Conservation (phyloP, 768 basidiomycete genomes). For the Krasilnikovozyma curviuscula region DNA sequence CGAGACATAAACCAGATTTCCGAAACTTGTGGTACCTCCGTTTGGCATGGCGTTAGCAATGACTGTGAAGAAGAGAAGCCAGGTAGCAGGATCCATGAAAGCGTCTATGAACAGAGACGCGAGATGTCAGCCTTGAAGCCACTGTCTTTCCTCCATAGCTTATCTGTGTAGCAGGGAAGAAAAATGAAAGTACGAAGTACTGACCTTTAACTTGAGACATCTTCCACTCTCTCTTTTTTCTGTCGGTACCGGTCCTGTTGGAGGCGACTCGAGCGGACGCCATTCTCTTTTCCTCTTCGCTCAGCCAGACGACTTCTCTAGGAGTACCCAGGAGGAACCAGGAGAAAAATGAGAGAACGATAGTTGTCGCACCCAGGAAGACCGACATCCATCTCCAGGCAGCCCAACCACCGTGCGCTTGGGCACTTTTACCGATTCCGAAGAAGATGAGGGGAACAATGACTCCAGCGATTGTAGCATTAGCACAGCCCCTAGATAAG, state of each 20-base stretch:
- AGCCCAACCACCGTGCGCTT: conserved; percentile 6
- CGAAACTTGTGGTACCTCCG: conserved; percentile 15
- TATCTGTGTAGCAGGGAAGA: too few relatives aligned
- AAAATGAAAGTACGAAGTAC: too few relatives aligned
- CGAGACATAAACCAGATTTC: not conserved
- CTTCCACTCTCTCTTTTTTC: conserved; percentile 14
- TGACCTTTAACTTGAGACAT: too few relatives aligned
- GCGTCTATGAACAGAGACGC: conserved; percentile 6
- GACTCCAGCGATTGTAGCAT: too few relatives aligned
- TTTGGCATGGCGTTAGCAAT: not conserved
- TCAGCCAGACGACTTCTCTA: conserved; percentile 17
- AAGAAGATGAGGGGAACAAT: not conserved
- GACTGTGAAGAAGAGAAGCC: conserved; percentile 8
- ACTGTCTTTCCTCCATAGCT: too few relatives aligned
- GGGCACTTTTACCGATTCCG: conserved; percentile 9
- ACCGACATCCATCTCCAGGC: conserved; percentile 16
- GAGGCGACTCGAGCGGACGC: conserved; percentile 11
- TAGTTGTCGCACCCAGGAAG: conserved; percentile 17
- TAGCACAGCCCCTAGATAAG: too few relatives aligned
- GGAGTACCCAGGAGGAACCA: conserved; percentile 18
- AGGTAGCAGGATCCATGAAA: conserved; percentile 13
- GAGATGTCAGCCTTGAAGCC: not conserved
- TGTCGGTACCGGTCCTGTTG: conserved; percentile 14
- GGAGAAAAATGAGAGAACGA: conserved; percentile 14
- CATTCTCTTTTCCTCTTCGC: conserved; percentile 15